A percentile compares a stretch with the other conserved stretches of the same genome.
These are phyloP conservation scores for Ogataea pignaliae DNA, from an alignment of 805 yeast species.

Conservation along the genomic window DNA sequence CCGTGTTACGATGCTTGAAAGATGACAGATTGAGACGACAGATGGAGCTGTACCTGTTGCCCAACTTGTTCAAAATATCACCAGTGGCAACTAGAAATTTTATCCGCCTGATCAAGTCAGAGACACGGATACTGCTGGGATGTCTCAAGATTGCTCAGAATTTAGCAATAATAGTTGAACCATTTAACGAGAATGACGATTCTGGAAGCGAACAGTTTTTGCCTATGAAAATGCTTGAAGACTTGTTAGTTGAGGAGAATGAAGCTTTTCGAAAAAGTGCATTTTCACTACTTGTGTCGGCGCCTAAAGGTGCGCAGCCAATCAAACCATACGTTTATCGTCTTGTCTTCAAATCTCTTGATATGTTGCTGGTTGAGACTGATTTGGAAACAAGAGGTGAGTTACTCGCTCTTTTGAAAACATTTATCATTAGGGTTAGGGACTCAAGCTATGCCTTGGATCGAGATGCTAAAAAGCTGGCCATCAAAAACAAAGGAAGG, in stretches of 20 bases:
- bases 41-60: constrained; percentile 56
- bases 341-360: constrained; percentile 40
- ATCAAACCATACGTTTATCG: constrained; percentile 43
- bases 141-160: constrained; percentile 63
- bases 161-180: constrained; percentile 46
- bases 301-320: constrained; percentile 58
- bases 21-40: constrained; percentile 36
- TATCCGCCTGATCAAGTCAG: constrained; percentile 19
- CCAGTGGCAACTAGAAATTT: constrained; percentile 32
- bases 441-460: constrained; percentile 60
- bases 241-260: constrained; percentile 44
- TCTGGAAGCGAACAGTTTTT: constrained; percentile 27
- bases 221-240: constrained; percentile 27
- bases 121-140: constrained; percentile 43
- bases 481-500: constrained; percentile 27
- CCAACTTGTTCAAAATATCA: constrained; percentile 54
- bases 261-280: constrained; percentile 43
- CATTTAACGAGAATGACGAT: constrained; percentile 31
- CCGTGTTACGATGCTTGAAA: constrained; percentile 33
- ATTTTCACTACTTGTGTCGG: constrained; percentile 55
- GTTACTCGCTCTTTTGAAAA: constrained; percentile 56
- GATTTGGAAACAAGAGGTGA: constrained; percentile 67
- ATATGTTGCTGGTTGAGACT: constrained; percentile 55
- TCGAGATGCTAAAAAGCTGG: constrained; percentile 45
- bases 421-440: constrained; percentile 58